Percentiles rank a stretch among this genome's conserved stretches.
These are phyloP conservation scores for Aureobasidium melanogenum DNA, from an alignment of 2,329 filamentous ascomycete species.

Conservation along the genomic window DNA sequence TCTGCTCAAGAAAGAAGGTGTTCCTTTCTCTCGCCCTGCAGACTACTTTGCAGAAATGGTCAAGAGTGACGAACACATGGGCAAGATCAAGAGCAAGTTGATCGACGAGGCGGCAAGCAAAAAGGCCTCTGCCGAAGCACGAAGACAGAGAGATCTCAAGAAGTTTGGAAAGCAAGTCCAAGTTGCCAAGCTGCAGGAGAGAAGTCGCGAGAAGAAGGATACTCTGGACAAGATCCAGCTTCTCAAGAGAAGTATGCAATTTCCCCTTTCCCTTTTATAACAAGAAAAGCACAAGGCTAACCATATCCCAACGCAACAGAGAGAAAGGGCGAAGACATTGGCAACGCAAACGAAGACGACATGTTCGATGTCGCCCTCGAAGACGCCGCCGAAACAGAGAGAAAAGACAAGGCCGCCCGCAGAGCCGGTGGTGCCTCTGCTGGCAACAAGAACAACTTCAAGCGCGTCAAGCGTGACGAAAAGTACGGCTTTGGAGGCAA, in stretches of 20 bases:
- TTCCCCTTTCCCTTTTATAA: neutral
- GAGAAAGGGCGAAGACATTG: slow-evolving; percentile 55
- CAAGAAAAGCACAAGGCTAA: slow-evolving; percentile 17
- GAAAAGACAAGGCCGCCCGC: slow-evolving; percentile 33
- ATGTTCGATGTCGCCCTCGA: slow-evolving; percentile 89
- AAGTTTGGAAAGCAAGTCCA: slow-evolving; percentile 99
- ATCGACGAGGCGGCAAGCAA: slow-evolving; percentile 85
- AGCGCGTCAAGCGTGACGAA: slow-evolving; percentile 87
- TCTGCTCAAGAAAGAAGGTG: slow-evolving; percentile 70
- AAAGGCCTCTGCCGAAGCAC: slow-evolving; percentile 84
- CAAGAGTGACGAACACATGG: slow-evolving; percentile 97
- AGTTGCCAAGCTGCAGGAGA: slow-evolving; percentile 89
- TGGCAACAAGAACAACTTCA: slow-evolving; percentile 43
- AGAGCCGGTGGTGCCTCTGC: slow-evolving; percentile 28
- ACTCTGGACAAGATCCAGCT: slow-evolving; percentile 92
- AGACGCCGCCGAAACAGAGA: slow-evolving; percentile 46
- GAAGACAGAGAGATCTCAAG: slow-evolving; percentile 89
- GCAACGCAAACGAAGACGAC: slow-evolving; percentile 66
- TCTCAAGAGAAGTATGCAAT: slow-evolving; percentile 80
- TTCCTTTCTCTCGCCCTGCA: slow-evolving; percentile 77
- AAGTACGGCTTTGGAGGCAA: slow-evolving; percentile 96
- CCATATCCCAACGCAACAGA: slow-evolving; percentile 12
- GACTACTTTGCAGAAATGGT: slow-evolving; percentile 99
- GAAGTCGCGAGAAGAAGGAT: slow-evolving; percentile 83
- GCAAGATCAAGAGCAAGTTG: slow-evolving; percentile 86